phyloP scores from a whole-genome alignment of 495 filamentous ascomycete species.

The Physcia stellaris region DNA sequence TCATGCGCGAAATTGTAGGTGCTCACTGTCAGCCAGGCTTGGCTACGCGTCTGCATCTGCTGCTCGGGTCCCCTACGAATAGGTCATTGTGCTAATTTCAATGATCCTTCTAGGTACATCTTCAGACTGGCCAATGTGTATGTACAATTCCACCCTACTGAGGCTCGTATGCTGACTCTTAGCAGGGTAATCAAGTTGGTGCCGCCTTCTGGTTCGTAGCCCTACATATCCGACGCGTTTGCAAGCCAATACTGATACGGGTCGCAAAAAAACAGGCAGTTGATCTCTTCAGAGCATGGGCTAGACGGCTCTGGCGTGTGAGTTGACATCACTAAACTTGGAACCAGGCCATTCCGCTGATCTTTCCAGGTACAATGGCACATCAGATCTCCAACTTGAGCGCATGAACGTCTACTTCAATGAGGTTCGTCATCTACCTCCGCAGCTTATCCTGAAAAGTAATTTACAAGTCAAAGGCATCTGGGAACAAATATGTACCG shows the following conservation, averaged over 20 bases:
- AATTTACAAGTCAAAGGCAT: conserved; percentile 45
- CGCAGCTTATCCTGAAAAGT: neutral
- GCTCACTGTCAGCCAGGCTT: too few species aligned
- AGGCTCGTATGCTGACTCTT: neutral
- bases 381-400: conserved; percentile 97
- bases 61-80: conserved; percentile 18
- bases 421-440: conserved; percentile 47
- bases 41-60: too few species aligned
- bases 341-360: too few species aligned
- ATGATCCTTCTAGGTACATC: conserved; percentile 65
- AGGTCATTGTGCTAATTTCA: conserved; percentile 19
- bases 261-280: conserved; percentile 81
- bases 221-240: conserved; percentile 5
- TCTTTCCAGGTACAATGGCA: conserved; percentile 83
- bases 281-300: conserved; percentile 96
- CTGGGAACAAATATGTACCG: conserved; percentile 96
- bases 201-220: conserved; percentile 87
- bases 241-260: too few species aligned
- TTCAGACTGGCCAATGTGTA: conserved; percentile 98
- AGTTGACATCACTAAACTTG: conserved; percentile 22
- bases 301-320: conserved; percentile 91
- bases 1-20: conserved; percentile 93
- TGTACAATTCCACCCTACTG: conserved; percentile 25
- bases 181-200: conserved; percentile 99
- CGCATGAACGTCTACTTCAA: conserved; percentile 99